These are phyloP conservation scores for Dothistroma pini DNA, from an alignment of 2,329 filamentous ascomycete genomes.

Conservation along the genomic window DNA sequence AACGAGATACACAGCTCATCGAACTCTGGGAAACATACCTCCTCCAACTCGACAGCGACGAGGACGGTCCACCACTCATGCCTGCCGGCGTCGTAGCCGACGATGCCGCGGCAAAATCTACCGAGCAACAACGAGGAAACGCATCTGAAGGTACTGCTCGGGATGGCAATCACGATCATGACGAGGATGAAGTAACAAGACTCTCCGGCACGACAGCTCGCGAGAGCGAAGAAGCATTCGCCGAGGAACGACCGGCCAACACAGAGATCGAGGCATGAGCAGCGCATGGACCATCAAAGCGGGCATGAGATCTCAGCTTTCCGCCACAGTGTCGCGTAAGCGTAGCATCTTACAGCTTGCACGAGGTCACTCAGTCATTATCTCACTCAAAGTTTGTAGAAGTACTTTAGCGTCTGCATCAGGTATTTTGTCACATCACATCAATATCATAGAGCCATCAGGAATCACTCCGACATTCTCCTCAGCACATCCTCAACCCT, in stretches of 20 bases:
- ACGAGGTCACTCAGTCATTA: not conserved
- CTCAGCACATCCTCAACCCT: conserved; percentile 9
- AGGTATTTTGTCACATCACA: not conserved
- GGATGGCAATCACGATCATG: conserved; percentile 12
- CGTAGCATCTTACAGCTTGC: not conserved
- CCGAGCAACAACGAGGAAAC: conserved; percentile 4
- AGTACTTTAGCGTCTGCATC: not conserved
- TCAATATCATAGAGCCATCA: not conserved
- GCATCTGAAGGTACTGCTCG: not conserved
- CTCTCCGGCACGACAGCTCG: conserved; percentile 22
- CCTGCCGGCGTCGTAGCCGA: conserved; percentile 30
- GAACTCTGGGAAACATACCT: conserved; percentile 99
- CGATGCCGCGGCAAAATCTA: conserved; percentile 6
- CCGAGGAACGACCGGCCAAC: not conserved
- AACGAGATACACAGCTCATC: conserved; percentile 51
- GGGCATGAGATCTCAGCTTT: not conserved
- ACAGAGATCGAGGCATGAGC: conserved; percentile 9
- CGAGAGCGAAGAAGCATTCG: conserved; percentile 18
- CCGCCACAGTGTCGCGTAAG: not conserved
- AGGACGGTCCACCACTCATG: conserved; percentile 57
- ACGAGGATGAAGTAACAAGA: conserved; percentile 13
- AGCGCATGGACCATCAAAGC: not conserved
- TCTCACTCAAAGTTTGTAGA: conserved; percentile 7
- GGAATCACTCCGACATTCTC: conserved; percentile 1
- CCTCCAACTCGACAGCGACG: conserved; percentile 90